Percentiles rank a stretch among this genome's conserved stretches.
phyloP scores from a whole-genome alignment of 2,329 filamentous ascomycete species.

The Ceratocystis lukuohia region DNA sequence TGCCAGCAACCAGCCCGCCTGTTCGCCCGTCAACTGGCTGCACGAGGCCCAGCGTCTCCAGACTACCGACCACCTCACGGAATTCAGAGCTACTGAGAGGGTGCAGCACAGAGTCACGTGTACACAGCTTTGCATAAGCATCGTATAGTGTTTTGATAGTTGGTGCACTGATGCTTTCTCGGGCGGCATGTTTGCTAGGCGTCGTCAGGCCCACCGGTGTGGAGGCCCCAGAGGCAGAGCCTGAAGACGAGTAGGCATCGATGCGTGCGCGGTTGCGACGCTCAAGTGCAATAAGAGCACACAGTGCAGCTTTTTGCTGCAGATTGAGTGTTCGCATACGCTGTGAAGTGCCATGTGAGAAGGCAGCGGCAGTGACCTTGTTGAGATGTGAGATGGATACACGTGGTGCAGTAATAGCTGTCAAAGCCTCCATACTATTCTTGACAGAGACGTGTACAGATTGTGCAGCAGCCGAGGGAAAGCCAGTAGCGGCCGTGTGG shows the following conservation, averaged over 20 bases:
- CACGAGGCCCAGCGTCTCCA: slow-evolving; percentile 78
- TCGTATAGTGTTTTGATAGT: slow-evolving; percentile 76
- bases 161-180: slow-evolving; percentile 44
- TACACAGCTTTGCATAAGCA: slow-evolving; percentile 72
- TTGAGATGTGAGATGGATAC: slow-evolving; percentile 85
- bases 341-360: slow-evolving; percentile 77
- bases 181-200: slow-evolving; percentile 40
- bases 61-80: slow-evolving; percentile 74
- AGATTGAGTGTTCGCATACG: slow-evolving; percentile 79
- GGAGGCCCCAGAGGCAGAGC: slow-evolving; percentile 18
- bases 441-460: slow-evolving; percentile 37
- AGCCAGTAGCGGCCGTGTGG: slow-evolving; percentile 33
- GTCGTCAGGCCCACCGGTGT: slow-evolving; percentile 34
- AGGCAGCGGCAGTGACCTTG: slow-evolving; percentile 76
- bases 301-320: slow-evolving; percentile 91
- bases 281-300: slow-evolving; percentile 76
- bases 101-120: slow-evolving; percentile 74
- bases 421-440: slow-evolving; percentile 48
- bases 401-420: slow-evolving; percentile 66
- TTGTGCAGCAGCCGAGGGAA: slow-evolving; percentile 25
- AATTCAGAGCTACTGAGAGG: slow-evolving; percentile 87
- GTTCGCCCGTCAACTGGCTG: slow-evolving; percentile 56
- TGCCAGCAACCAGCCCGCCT: slow-evolving; percentile 44
- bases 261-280: slow-evolving; percentile 45
- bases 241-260: neutral